Percentiles rank a stretch among this genome's conserved stretches.
phyloP scores from a whole-genome alignment of 352 stramenopile genomes.

The Pythium scleroteichum region DNA sequence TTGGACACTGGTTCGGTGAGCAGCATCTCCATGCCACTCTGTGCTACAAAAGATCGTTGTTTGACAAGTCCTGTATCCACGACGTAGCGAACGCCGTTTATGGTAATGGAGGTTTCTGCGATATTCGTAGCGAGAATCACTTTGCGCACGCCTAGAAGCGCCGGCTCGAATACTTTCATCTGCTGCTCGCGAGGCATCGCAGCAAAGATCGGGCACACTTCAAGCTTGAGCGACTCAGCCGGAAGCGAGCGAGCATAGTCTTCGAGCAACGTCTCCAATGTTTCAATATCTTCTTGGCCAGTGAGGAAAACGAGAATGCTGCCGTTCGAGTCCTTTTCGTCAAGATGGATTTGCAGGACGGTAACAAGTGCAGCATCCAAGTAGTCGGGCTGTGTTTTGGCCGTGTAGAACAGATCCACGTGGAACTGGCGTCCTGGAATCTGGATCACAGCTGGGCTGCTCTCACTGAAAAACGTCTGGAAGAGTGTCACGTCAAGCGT shows the following conservation, averaged over 20 bases:
- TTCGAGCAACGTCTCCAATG: conserved; percentile 79
- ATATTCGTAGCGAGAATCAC: conserved; percentile 97
- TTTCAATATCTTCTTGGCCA: conserved; percentile 97
- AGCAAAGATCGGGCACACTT: conserved; percentile 96
- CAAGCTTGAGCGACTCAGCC: conserved; percentile 64
- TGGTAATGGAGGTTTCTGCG: conserved; percentile 98
- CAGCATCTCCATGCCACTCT: conserved; percentile 88
- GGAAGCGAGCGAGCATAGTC: conserved; percentile 80
- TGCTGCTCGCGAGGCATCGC: conserved; percentile 95
- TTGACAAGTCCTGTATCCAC: conserved; percentile 89
- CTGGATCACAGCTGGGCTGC: conserved; percentile 73
- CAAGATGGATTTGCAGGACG: conserved; percentile 90
- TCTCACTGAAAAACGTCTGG: conserved; percentile 92
- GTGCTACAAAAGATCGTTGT: conserved; percentile 85
- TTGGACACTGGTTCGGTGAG: conserved; percentile 87
- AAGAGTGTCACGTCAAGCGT: conserved; percentile 96
- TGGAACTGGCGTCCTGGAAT: conserved; percentile 89
- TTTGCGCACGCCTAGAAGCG: conserved; percentile 81
- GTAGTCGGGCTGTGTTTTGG: conserved; percentile 88
- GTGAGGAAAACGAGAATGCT: conserved; percentile 96
- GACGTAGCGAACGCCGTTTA: conserved; percentile 94
- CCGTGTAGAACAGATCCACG: conserved; percentile 90
- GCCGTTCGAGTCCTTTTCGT: conserved; percentile 70
- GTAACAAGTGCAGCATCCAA: conserved; percentile 87
- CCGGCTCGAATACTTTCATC: conserved; percentile 92